phyloP scores from a whole-genome alignment of 1,139 yeast species.

The Pichia sp. region DNA sequence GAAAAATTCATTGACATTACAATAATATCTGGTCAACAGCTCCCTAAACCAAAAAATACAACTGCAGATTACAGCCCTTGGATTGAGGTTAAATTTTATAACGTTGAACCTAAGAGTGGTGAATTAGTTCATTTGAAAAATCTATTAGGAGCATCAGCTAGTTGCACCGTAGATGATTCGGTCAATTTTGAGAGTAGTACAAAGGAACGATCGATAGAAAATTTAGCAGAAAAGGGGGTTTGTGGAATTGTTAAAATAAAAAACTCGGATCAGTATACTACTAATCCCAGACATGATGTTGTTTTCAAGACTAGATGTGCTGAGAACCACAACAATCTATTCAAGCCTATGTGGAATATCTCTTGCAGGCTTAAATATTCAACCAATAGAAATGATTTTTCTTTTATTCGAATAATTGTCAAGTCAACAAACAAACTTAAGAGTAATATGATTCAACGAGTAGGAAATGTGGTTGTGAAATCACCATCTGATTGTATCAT shows the following conservation, averaged over 20 bases:
- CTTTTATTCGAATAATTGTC: slow-evolving; percentile 47
- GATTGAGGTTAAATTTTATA: slow-evolving; percentile 50
- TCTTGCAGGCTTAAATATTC: slow-evolving; percentile 39
- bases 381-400: slow-evolving; percentile 35
- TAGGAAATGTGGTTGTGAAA: slow-evolving; percentile 32
- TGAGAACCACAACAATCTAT: slow-evolving; percentile 51
- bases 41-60: slow-evolving; percentile 56
- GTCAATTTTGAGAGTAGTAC: neutral
- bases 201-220: slow-evolving; percentile 1
- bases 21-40: slow-evolving; percentile 77
- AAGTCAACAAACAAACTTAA: slow-evolving; percentile 26
- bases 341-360: slow-evolving; percentile 78
- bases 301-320: slow-evolving; percentile 34
- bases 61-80: slow-evolving; percentile 50
- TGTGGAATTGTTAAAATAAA: slow-evolving; percentile 5
- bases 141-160: neutral
- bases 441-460: slow-evolving; percentile 40
- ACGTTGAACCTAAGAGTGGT: slow-evolving; percentile 24
- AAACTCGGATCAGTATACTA: slow-evolving; percentile 5
- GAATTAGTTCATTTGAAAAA: slow-evolving; percentile 6
- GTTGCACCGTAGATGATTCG: neutral
- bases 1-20: slow-evolving; percentile 32
- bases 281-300: slow-evolving; percentile 12
- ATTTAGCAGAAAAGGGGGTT: neutral
- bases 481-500: slow-evolving; percentile 33